Evolutionary conservation across 352 stramenopile species (phyloP), one percentile per base, ranked within the genome.

Genomic region (Paralagenidium karlingii): DNA sequence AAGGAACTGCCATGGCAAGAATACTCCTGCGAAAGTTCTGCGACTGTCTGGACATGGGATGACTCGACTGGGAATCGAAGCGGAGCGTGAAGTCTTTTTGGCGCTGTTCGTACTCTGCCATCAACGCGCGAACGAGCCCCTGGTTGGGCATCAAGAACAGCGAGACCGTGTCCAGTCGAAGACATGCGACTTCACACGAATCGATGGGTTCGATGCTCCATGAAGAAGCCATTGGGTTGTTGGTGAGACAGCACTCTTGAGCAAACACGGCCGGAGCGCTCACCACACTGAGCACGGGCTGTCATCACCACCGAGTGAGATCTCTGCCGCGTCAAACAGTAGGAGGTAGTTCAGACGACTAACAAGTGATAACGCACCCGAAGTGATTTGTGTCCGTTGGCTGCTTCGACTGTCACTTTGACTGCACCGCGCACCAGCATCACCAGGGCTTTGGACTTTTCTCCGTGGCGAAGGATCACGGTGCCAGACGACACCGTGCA

Each of bases 261-360:
- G 68, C 70, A 41, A 87, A 77, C n/a, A 83, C 59, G 0, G 74
- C 63, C n/a, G 74, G 74, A 5, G 69, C 63, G 27, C 58, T 43
- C 3, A 83, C 49, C 24, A 82, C 63, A n/a, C 61, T 70, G 16
- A 84, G 51, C 10, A 87, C 51, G 9, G 60, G 55, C 45, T 68
- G 22, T 34, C 40, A 13, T 42, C n/a, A n/a, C n/a, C n/a, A n/a
- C n/a, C n/a, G n/a, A n/a, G n/a, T n/a, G n/a, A n/a, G n/a, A n/a
- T n/a, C n/a, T n/a, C n/a, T n/a, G n/a, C n/a, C n/a, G n/a, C n/a
- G n/a, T n/a, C n/a, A n/a, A n/a, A n/a, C n/a, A n/a, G n/a, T n/a
- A n/a, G n/a, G n/a, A n/a, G n/a, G n/a, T n/a, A n/a, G n/a, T n/a
- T 6, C 12, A 10, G 4, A 27, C 13, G n/a, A 36, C 15, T 44